Conservation (phyloP, 1,284 basidiomycete species). For the Ceraceosorus bombacis region DNA sequence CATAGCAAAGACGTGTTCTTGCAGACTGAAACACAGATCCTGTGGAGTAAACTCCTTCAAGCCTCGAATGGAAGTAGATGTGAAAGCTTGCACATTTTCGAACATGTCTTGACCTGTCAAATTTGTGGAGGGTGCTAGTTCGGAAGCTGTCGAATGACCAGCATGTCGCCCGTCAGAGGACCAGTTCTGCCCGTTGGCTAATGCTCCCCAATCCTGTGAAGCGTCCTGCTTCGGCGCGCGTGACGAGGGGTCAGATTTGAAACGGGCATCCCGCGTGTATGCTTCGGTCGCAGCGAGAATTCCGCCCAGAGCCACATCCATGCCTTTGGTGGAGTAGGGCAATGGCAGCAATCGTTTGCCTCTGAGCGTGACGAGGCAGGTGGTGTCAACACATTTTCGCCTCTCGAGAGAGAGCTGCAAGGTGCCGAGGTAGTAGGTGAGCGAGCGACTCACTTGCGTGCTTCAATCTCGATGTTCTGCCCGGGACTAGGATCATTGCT, state of each 20-base stretch:
- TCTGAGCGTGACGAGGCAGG: not conserved
- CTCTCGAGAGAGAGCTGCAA: no score
- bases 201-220: slow-evolving; percentile 18
- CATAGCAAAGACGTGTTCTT: slow-evolving; percentile 98
- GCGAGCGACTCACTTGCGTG: slow-evolving; percentile 61
- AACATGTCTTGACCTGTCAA: slow-evolving; percentile 48
- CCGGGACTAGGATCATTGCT: slow-evolving; percentile 95
- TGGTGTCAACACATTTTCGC: no score
- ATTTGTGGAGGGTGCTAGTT: not conserved
- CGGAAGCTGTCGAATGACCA: not conserved
- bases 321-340: slow-evolving; percentile 96
- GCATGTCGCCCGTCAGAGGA: slow-evolving; percentile 36
- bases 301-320: slow-evolving; percentile 93
- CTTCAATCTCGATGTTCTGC: slow-evolving; percentile 96
- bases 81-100: no score
- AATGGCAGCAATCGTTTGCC: slow-evolving; percentile 62
- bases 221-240: slow-evolving; percentile 6
- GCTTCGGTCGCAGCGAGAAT: slow-evolving; percentile 81
- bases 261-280: slow-evolving; percentile 56
- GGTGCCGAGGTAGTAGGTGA: no score
- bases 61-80: no score
- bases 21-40: slow-evolving; percentile 91
- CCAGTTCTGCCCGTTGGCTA: slow-evolving; percentile 39
- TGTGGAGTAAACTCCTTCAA: slow-evolving; percentile 68
- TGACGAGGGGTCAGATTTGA: slow-evolving; percentile 17